Evolutionary conservation across 2,329 filamentous ascomycete species (phyloP), one percentile per base, ranked within the genome.

Genomic region (Huntiella moniliformis): DNA sequence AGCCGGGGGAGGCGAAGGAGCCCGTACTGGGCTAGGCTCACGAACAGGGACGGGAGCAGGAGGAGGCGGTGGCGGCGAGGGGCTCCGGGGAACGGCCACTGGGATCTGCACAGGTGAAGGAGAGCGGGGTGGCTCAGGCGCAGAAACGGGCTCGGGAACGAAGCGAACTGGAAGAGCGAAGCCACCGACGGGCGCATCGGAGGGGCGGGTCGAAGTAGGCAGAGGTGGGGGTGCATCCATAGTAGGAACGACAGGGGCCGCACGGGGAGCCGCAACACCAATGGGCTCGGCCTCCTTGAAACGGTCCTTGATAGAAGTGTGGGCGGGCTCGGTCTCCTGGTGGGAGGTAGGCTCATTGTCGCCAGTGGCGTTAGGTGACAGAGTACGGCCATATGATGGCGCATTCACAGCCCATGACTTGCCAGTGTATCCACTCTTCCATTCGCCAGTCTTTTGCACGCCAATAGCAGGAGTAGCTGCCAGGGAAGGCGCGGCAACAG

Each of bases 391-490:
- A 45, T 77, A 87, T 7, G 73, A 74, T 17, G 60, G 51, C 8
- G 80, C 84, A 55, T 86, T 76, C 28, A 95, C 85, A 3, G 86
- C 66, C 88, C 88, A 96, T 32, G 75, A 79, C 67, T 94, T 96
- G 51, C 88, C 88, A 42, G 69, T 67, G 59, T 95, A 95, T 13
- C 84, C 82, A 60, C 86, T 94, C 70, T 88, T 86, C 87, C 87
- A 95, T 50, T 84, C 78, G 51, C 82, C 85, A 56, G 82, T 92
- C 57, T 71, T 68, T 59, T 94, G 85, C 43, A 70, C 67, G 43
- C 67, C 59, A 31, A 85, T 64, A 1, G 77, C 71, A n/a, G 49
- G 38, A 36, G 74, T 63, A n/a, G 71, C 56, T 2, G 61, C 55
- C 17, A 66, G 58, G 44, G 63, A 57, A 38, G 71, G 57, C 15